Evolutionary conservation across 345 rosid genomes (phyloP).

Genomic region (Gossypium anomalum): DNA sequence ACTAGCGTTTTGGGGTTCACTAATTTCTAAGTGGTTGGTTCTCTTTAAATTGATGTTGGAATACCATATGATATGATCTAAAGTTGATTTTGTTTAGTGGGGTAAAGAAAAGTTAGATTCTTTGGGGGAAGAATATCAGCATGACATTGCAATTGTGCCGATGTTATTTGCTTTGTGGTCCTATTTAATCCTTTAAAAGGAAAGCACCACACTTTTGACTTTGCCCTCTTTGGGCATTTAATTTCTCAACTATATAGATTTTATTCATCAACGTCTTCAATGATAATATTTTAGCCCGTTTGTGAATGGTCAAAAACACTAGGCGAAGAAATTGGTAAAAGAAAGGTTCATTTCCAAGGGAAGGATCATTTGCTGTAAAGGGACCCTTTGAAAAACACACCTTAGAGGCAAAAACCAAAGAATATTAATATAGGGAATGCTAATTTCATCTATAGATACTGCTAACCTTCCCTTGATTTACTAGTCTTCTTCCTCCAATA

Average conservation of each 20-base stretch:
- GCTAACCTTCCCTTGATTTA: too few relatives aligned
- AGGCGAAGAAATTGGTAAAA: too few relatives aligned
- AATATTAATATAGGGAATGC: too few relatives aligned
- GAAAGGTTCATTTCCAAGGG: too few relatives aligned
- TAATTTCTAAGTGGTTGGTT: background rate
- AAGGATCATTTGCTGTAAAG: too few relatives aligned
- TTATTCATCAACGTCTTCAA: too few relatives aligned
- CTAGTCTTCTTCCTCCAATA: too few relatives aligned
- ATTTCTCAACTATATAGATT: background rate
- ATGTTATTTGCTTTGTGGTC: background rate
- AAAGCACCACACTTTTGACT: background rate
- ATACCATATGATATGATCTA: background rate
- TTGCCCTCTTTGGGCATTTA: background rate
- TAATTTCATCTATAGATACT: too few relatives aligned
- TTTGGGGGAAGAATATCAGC: background rate
- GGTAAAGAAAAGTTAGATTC: background rate
- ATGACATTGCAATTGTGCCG: background rate
- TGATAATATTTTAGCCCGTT: too few relatives aligned
- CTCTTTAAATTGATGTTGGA: slow-evolving; percentile 1
- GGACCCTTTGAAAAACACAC: too few relatives aligned
- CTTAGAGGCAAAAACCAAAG: too few relatives aligned
- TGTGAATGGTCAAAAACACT: too few relatives aligned
- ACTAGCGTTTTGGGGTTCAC: background rate
- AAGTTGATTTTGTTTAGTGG: background rate
- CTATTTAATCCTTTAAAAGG: background rate